Conservation (phyloP, 2,329 filamentous ascomycete species). For the Elsinoe batatas region DNA sequence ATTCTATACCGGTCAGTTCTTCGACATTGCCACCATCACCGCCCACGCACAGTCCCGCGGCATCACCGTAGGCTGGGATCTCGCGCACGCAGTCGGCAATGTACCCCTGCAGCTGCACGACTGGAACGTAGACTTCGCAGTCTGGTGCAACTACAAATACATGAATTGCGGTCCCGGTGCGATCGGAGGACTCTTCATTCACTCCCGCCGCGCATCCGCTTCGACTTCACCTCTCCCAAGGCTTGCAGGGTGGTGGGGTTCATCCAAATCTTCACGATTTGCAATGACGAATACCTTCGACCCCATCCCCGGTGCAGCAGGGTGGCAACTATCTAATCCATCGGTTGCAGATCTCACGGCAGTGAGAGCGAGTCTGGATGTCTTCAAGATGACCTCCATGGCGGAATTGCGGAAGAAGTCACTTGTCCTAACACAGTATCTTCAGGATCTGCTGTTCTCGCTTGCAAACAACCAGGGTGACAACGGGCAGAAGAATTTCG, state of each 20-base stretch:
- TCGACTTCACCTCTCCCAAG: constrained; percentile 42
- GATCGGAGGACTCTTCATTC: constrained; percentile 73
- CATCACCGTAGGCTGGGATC: constrained; percentile 74
- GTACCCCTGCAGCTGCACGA: constrained; percentile 70
- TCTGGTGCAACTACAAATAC: constrained; percentile 94
- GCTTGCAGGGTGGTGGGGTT: constrained; percentile 79
- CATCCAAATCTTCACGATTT: constrained; percentile 66
- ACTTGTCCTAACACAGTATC: constrained; percentile 62
- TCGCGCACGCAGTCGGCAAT: constrained; percentile 79
- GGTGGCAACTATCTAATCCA: constrained; percentile 79
- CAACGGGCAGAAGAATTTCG: constrained; percentile 27
- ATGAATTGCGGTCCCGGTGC: constrained; percentile 75
- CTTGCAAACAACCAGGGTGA: constrained; percentile 19
- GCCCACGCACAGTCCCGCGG: constrained; percentile 60
- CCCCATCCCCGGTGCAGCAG: constrained; percentile 66
- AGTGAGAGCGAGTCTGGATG: constrained; percentile 60
- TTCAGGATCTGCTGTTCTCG: constrained; percentile 48
- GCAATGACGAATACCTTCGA: constrained; percentile 73
- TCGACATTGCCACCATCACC: constrained; percentile 75
- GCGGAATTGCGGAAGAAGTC: constrained; percentile 59
- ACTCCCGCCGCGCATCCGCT: constrained; percentile 54
- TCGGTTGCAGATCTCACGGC: constrained; percentile 67
- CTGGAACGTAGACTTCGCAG: constrained; percentile 86
- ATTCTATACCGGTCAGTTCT: constrained; percentile 83
- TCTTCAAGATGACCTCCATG: constrained; percentile 67